These are phyloP conservation scores for Phytopythium vexans DNA, from an alignment of 352 stramenopile genomes.

Conservation along the genomic window DNA sequence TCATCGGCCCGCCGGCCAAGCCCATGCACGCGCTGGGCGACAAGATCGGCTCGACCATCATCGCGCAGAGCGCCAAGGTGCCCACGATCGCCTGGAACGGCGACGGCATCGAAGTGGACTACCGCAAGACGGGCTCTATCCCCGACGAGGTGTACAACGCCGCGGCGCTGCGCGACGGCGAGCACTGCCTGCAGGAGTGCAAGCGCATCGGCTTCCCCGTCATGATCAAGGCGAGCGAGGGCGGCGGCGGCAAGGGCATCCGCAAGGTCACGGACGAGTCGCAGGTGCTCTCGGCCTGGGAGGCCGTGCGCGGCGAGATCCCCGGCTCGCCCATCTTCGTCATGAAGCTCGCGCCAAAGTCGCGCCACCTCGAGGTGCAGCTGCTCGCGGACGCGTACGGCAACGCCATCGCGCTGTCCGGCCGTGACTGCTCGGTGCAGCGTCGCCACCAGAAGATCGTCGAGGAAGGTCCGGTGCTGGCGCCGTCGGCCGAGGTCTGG, in stretches of 20 bases:
- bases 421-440: constrained; percentile 99
- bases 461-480: constrained; percentile 97
- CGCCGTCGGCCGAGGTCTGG: constrained; percentile 93
- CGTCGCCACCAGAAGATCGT: constrained; percentile 99
- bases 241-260: constrained; percentile 99
- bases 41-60: constrained; percentile 99
- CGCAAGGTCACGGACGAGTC: constrained; percentile 91
- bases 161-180: constrained; percentile 90
- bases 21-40: constrained; percentile 99
- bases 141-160: constrained; percentile 93
- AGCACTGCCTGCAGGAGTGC: constrained; percentile 92
- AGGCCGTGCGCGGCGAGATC: constrained; percentile 97
- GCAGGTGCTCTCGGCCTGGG: constrained; percentile 93
- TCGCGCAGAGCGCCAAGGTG: constrained; percentile 98
- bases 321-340: constrained; percentile 99
- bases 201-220: constrained; percentile 97
- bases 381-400: constrained; percentile 98
- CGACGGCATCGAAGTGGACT: constrained; percentile 92
- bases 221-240: constrained; percentile 99
- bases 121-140: constrained; percentile 85
- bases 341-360: constrained; percentile 98
- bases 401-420: constrained; percentile 98
- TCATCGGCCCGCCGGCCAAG: constrained; percentile 97
- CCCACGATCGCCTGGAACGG: constrained; percentile 99
- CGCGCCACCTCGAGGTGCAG: constrained; percentile 99